These are phyloP conservation scores for Geotrichum klebahnii DNA, from an alignment of 1,139 yeast genomes.

Conservation along the genomic window DNA sequence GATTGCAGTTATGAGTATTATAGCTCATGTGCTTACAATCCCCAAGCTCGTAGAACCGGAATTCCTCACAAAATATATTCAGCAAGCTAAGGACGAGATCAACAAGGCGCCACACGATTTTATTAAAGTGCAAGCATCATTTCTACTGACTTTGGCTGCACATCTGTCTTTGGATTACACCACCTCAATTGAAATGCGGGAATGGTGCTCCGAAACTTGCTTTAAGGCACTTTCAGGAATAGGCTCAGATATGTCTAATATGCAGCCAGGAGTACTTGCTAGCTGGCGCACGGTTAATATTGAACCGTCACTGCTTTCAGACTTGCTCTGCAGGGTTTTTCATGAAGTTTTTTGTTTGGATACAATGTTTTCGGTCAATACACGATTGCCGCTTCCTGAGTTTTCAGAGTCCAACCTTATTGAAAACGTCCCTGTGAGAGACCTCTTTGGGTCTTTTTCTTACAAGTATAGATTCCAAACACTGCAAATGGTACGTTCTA, in stretches of 20 bases:
- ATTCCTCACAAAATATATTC: constrained; percentile 11
- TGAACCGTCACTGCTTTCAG: constrained; percentile 2
- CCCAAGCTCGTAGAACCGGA: background rate
- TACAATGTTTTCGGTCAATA: constrained; percentile 17
- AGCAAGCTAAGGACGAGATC: background rate
- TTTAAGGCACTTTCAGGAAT: constrained; percentile 7
- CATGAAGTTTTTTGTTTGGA: constrained; percentile 21
- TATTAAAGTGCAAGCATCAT: constrained; percentile 19
- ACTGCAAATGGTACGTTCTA: constrained; percentile 13
- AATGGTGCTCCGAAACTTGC: constrained; percentile 19
- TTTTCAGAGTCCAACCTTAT: constrained; percentile 16
- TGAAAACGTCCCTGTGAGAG: constrained; percentile 9
- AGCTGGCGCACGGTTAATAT: constrained; percentile 13
- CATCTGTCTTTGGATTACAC: constrained; percentile 16
- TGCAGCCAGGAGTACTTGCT: constrained; percentile 7
- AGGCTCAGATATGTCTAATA: constrained; percentile 6
- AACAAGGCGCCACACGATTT: constrained; percentile 18
- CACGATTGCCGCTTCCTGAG: constrained; percentile 11
- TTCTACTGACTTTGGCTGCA: constrained; percentile 15
- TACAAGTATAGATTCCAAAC: constrained; percentile 17
- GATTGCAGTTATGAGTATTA: constrained; percentile 12
- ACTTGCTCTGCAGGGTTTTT: constrained; percentile 5
- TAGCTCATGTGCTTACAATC: constrained; percentile 5
- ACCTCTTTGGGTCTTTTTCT: constrained; percentile 18
- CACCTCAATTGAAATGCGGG: constrained; percentile 14